phyloP scores from a whole-genome alignment of 176 grass and related monocot genomes.

The Musa itinerans region DNA sequence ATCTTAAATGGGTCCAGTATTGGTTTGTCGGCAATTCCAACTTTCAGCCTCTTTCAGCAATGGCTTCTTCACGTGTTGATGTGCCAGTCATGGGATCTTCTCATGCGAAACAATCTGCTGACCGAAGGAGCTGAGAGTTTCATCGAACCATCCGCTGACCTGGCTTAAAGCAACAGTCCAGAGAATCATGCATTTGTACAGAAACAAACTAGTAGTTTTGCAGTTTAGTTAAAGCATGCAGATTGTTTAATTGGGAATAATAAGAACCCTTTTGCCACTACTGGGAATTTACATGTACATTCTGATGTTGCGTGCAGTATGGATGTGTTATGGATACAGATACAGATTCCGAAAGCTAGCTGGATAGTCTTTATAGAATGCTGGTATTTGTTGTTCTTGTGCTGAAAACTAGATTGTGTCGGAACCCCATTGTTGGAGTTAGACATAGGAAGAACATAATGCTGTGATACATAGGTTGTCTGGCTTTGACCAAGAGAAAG shows the following conservation, averaged over 20 bases:
- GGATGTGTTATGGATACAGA: no score
- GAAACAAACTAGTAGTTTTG: background rate
- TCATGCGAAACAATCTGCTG: background rate
- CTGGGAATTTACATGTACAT: no score
- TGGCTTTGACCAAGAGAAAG: no score
- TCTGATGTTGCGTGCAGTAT: no score
- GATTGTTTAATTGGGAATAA: background rate
- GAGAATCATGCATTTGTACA: background rate
- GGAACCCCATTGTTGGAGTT: no score
- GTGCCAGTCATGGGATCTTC: background rate
- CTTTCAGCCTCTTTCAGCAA: constrained; percentile 44
- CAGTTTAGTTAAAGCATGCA: background rate
- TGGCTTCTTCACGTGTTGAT: constrained; percentile 27
- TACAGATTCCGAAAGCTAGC: no score
- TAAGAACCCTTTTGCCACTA: no score
- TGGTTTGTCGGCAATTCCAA: constrained; percentile 90
- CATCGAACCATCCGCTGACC: background rate
- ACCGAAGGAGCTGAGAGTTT: background rate
- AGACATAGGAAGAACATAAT: no score
- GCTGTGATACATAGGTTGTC: no score
- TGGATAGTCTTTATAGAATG: no score
- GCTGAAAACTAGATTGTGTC: no score
- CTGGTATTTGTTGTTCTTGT: no score
- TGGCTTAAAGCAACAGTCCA: background rate
- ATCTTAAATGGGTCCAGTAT: constrained; percentile 92